These are phyloP conservation scores for Phaffomyces antillensis DNA, from an alignment of 805 yeast genomes.

Conservation along the genomic window DNA sequence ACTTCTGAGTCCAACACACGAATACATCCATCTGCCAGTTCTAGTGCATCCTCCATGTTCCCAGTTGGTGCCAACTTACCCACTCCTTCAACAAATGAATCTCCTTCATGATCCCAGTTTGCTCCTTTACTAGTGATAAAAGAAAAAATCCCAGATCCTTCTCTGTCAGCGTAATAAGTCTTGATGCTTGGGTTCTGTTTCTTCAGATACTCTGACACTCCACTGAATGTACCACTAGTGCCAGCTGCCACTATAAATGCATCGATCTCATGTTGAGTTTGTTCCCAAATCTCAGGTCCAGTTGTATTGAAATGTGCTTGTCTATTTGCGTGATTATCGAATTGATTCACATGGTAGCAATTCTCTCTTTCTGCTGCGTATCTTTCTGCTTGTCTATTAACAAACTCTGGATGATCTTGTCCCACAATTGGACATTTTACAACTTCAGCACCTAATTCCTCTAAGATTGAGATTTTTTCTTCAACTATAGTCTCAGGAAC, in stretches of 20 bases:
- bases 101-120: slow-evolving; percentile 19
- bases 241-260: slow-evolving; percentile 73
- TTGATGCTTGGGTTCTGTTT: slow-evolving; percentile 33
- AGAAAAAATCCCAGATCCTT: slow-evolving; percentile 59
- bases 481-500: slow-evolving; percentile 71
- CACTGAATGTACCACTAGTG: slow-evolving; percentile 79
- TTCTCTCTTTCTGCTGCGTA: slow-evolving; percentile 32
- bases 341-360: slow-evolving; percentile 75
- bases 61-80: slow-evolving; percentile 20
- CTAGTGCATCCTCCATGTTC: slow-evolving; percentile 14
- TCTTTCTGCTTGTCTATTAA: slow-evolving; percentile 18
- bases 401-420: slow-evolving; percentile 41
- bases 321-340: slow-evolving; percentile 74
- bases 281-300: slow-evolving; percentile 72
- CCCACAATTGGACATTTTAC: slow-evolving; percentile 66
- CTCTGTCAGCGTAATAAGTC: slow-evolving; percentile 70
- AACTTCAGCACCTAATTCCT: slow-evolving; percentile 52
- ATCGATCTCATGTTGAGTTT: slow-evolving; percentile 45
- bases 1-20: slow-evolving; percentile 15
- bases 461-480: slow-evolving; percentile 57
- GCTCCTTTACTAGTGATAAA: slow-evolving; percentile 15
- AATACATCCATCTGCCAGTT: slow-evolving; percentile 13
- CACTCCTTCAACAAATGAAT: slow-evolving; percentile 21
- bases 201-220: slow-evolving; percentile 58
- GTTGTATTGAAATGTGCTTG: slow-evolving; percentile 58